These are phyloP conservation scores for Lignosus rhinocerotis DNA, from an alignment of 1,284 basidiomycete genomes.

Conservation along the genomic window DNA sequence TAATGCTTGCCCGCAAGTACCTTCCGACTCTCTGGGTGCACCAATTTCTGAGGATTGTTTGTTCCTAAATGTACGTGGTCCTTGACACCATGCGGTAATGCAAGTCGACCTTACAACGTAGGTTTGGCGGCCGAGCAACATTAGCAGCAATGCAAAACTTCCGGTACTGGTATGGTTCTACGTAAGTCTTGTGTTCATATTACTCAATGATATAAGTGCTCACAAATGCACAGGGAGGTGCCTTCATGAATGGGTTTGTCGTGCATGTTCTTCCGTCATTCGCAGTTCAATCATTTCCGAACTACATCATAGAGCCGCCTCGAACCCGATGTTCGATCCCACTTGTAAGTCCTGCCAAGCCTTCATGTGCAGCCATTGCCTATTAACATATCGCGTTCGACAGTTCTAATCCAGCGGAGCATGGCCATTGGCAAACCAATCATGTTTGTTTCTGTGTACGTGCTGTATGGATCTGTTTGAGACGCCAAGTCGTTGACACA, in stretches of 20 bases:
- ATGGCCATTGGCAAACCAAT: slow-evolving; percentile 49
- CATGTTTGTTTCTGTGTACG: slow-evolving; percentile 55
- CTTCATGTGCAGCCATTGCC: not conserved
- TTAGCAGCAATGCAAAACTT: slow-evolving; percentile 8
- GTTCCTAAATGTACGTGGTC: slow-evolving; percentile 46
- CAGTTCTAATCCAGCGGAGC: slow-evolving; percentile 52
- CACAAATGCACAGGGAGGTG: slow-evolving; percentile 45
- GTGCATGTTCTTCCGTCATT: not conserved
- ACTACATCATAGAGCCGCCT: slow-evolving; percentile 40
- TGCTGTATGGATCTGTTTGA: not conserved
- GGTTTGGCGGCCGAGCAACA: slow-evolving; percentile 20
- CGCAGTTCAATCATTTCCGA: not conserved
- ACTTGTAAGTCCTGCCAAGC: slow-evolving; percentile 38
- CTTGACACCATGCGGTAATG: not conserved
- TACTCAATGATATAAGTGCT: not conserved
- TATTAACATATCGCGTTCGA: not conserved
- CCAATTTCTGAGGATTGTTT: slow-evolving; percentile 57
- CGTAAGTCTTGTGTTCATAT: slow-evolving; percentile 2
- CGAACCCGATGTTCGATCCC: slow-evolving; percentile 42
- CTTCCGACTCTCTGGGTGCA: slow-evolving; percentile 43
- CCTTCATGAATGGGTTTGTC: slow-evolving; percentile 45
- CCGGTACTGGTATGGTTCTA: slow-evolving; percentile 23
- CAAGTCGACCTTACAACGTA: not conserved
- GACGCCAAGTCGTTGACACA: not conserved
- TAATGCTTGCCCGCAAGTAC: slow-evolving; percentile 56